These are phyloP conservation scores for Rutstroemia sp. DNA, from an alignment of 2,329 filamentous ascomycete genomes.

Conservation along the genomic window DNA sequence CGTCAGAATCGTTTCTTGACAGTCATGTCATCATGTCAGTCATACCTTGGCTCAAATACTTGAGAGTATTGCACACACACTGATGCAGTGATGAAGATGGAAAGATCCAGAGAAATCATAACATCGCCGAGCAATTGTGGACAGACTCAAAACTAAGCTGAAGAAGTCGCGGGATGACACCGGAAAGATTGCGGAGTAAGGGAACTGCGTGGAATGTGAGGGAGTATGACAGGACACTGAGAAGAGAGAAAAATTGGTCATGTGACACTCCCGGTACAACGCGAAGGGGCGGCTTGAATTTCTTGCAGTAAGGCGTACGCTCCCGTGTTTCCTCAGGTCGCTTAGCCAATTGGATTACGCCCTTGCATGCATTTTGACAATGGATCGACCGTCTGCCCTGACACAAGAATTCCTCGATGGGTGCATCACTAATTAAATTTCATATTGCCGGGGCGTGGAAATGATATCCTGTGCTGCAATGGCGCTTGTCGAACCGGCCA, in stretches of 20 bases:
- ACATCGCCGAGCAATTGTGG: not conserved
- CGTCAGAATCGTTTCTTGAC: not conserved
- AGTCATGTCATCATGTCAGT: not conserved
- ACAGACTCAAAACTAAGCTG: not conserved
- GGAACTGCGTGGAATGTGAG: constrained; percentile 15
- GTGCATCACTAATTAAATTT: constrained; percentile 8
- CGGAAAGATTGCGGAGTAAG: constrained; percentile 6
- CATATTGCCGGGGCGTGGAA: not conserved
- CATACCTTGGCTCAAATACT: not conserved
- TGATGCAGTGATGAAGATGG: too few relatives aligned
- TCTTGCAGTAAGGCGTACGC: constrained; percentile 1
- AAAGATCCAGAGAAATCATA: too few relatives aligned
- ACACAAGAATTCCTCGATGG: constrained; percentile 9
- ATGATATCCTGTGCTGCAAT: constrained; percentile 1
- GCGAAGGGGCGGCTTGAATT: not conserved
- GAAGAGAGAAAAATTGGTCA: constrained; percentile 13
- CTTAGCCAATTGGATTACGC: not conserved
- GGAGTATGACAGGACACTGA: constrained; percentile 3
- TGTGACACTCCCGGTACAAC: constrained; percentile 10
- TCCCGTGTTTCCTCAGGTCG: not conserved
- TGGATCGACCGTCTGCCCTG: constrained; percentile 2
- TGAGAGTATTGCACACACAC: too few relatives aligned
- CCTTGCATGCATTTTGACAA: constrained; percentile 6
- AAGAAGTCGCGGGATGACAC: constrained; percentile 2
- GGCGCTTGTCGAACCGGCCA: constrained; percentile 5